These are phyloP conservation scores for Penicillium sp. DNA, from an alignment of 2,329 filamentous ascomycete species.

Conservation along the genomic window DNA sequence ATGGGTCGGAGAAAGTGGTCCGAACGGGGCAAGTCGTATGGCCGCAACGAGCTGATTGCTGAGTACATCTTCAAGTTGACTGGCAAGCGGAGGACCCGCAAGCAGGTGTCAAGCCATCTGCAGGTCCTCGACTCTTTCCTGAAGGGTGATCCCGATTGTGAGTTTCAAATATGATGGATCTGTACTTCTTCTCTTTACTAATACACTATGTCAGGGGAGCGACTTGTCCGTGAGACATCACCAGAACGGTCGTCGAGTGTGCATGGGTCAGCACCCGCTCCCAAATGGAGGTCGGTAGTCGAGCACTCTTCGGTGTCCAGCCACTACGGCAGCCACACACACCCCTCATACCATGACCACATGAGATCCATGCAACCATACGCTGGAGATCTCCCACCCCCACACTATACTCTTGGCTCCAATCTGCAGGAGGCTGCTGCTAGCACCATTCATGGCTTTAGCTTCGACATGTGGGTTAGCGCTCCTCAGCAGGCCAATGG, in stretches of 20 bases:
- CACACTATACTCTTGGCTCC: constrained; percentile 35
- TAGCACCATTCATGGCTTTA: constrained; percentile 36
- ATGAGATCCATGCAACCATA: constrained; percentile 35
- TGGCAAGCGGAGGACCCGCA: constrained; percentile 52
- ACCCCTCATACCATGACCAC: constrained; percentile 32
- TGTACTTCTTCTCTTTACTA: neutral
- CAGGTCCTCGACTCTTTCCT: constrained; percentile 61
- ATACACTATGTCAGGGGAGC: constrained; percentile 31
- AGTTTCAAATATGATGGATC: constrained; percentile 23
- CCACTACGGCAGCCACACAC: constrained; percentile 28
- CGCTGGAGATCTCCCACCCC: constrained; percentile 33
- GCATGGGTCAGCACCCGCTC: constrained; percentile 32
- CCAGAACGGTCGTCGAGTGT: constrained; percentile 32
- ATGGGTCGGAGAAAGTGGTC: constrained; percentile 58
- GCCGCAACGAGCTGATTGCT: constrained; percentile 62
- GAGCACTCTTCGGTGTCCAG: constrained; percentile 31
- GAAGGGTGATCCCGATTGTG: constrained; percentile 52
- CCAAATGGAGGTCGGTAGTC: constrained; percentile 35
- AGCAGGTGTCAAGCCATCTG: constrained; percentile 64
- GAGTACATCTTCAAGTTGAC: constrained; percentile 57
- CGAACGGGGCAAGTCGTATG: constrained; percentile 53
- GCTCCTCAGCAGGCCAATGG: constrained; percentile 35
- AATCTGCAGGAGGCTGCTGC: constrained; percentile 32
- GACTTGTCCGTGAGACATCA: constrained; percentile 39
- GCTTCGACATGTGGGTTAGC: constrained; percentile 49